Evolutionary conservation across 768 basidiomycete genomes (phyloP), one percentile per base, ranked within the genome.

Genomic region (Podaxis mareebaensis): DNA sequence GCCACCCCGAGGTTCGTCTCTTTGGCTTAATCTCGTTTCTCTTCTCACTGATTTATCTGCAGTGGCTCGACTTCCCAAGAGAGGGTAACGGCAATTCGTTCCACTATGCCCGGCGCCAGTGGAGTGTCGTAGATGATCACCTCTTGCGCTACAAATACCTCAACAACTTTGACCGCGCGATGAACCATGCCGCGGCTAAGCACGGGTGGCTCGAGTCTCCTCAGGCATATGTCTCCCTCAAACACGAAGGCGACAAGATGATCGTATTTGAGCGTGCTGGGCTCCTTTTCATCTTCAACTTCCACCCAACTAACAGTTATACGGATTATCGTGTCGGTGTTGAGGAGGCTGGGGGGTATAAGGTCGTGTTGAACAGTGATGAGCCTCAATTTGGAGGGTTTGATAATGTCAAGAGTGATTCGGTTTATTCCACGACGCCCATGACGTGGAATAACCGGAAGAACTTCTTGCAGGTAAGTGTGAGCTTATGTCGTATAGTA

Each of bases 51-150:
- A 40, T 58, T 17, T n/a, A 49, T 40, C 3, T 3, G 24, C 48
- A 94, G 88, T 99, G 97, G 97, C 93, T 99, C 69, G 97, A 99
- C 76, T 99, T 99, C 78, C 97, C 97, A 46, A 91, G 97, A 33
- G 93, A 87, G 68, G 97, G 97, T 20, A 99, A 99, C 72, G 84
- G 86, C 73, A 93, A 95, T 76, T 97, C 95, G 12, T 99, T 95
- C 85, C 92, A 97, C 68, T 92, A 99, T 72, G 96, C 97, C 22
- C 89, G 97, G 44, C 87, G 97, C 26, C 97, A 99, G 70, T 99
- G 95, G 92, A 96, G 95, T 72, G 81, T 99, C 38, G 88, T 93
- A 54, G 96, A 97, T 72, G 95, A 99, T 71, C 67, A 69, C 0
- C 66, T 92, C 44, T 80, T 99, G 64, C 89, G 97, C n/a, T 99